Evolutionary conservation across 169 alveolate species (phyloP).

Genomic region (Plasmodium yoelii): DNA sequence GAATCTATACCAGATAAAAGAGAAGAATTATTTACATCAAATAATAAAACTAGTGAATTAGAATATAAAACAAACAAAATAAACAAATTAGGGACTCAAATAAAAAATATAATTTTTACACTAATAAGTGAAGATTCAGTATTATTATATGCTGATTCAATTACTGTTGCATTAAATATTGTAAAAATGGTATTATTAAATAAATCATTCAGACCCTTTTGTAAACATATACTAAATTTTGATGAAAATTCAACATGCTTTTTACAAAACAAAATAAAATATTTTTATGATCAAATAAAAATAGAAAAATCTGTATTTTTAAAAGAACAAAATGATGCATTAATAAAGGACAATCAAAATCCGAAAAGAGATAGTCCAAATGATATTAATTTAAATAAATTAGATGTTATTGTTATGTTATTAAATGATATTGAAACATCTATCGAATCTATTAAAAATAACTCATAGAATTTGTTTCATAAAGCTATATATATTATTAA

Average conservation of each 20-base stretch:
- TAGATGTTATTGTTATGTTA: constrained; percentile 29
- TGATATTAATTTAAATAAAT: constrained; percentile 13
- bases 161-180: constrained; percentile 65
- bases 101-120: constrained; percentile 30
- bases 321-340: constrained; percentile 9
- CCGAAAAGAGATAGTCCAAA: neutral
- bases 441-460: neutral
- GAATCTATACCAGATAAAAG: too few species aligned
- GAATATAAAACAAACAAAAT: neutral
- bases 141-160: constrained; percentile 41
- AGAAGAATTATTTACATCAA: neutral
- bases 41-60: neutral
- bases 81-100: constrained; percentile 60
- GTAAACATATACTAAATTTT: constrained; percentile 19
- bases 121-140: constrained; percentile 67
- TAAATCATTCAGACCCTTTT: constrained; percentile 48
- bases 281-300: constrained; percentile 52
- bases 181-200: constrained; percentile 67
- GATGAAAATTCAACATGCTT: constrained; percentile 56
- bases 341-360: neutral
- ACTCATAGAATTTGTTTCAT: neutral
- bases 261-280: constrained; percentile 64
- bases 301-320: constrained; percentile 42
- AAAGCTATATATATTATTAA: too few species aligned
- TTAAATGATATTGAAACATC: constrained; percentile 13